Evolutionary conservation across 2,329 filamentous ascomycete genomes (phyloP).

Genomic region (Beauveria bassiana): DNA sequence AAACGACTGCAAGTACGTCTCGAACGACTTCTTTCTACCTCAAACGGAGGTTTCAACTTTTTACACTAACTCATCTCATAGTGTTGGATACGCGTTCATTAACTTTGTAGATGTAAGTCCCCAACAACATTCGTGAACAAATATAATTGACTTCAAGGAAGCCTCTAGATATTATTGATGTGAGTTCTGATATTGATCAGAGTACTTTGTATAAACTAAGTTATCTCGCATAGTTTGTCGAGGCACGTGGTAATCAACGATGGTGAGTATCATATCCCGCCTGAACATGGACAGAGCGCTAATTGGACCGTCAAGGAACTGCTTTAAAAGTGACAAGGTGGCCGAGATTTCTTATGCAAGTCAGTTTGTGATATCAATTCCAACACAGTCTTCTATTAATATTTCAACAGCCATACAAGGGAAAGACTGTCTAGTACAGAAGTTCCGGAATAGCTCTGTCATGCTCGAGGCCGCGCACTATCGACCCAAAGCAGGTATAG

Average conservation of each 20-base stretch:
- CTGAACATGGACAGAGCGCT: background rate
- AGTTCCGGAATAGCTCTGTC: slow-evolving; percentile 94
- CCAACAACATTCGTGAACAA: background rate
- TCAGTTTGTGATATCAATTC: slow-evolving; percentile 34
- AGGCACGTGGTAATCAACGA: slow-evolving; percentile 59
- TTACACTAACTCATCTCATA: slow-evolving; percentile 27
- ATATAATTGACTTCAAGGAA: slow-evolving; percentile 33
- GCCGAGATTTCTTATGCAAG: slow-evolving; percentile 94
- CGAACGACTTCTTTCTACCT: too few species aligned
- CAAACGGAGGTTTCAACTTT: too few species aligned
- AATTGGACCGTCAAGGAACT: slow-evolving; percentile 52
- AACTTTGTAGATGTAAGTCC: slow-evolving; percentile 74
- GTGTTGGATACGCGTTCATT: slow-evolving; percentile 95
- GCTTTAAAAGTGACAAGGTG: slow-evolving; percentile 75
- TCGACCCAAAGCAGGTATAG: slow-evolving; percentile 63
- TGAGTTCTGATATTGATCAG: slow-evolving; percentile 28
- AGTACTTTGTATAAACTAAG: background rate
- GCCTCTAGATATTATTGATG: slow-evolving; percentile 66
- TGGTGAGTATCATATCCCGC: slow-evolving; percentile 40
- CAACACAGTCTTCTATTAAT: slow-evolving; percentile 18
- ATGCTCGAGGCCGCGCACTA: slow-evolving; percentile 81
- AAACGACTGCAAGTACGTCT: slow-evolving; percentile 69
- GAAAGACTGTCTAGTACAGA: slow-evolving; percentile 81
- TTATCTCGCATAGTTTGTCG: slow-evolving; percentile 54
- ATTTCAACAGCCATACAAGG: slow-evolving; percentile 69